Evolutionary conservation across 2,329 filamentous ascomycete species (phyloP), one percentile per base, ranked within the genome.

Genomic region (Emergomyces africanus): DNA sequence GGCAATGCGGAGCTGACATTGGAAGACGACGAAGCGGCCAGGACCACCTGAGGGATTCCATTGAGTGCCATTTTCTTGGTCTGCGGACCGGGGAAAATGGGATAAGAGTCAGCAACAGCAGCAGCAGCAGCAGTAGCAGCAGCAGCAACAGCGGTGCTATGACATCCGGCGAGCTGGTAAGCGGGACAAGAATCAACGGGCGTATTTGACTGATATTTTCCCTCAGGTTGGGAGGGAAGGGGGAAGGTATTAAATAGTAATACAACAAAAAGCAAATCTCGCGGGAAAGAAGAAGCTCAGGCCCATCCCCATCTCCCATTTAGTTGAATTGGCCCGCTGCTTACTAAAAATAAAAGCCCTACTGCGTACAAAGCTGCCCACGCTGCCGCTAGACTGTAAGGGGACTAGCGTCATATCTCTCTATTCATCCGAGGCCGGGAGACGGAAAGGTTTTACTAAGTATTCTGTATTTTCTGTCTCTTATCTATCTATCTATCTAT

Each of bases 1-100:
- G 54, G 42, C 54, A 61, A 61, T 64, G 63, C 59, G 65, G 58
- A 57, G 41, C 39, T 57, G 42, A 53, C 54, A 56, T 56, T 60
- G 54, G 58, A 53, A 33, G 60, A 51, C 25, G 60, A 62, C 54
- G 61, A 59, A 64, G 62, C 62, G 60, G 60, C 61, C 54, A 66
- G 58, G 59, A 66, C 62, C 60, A 62, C 61, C 59, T 67, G 66
- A 20, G 59, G 51, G 50, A 61, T 61, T 61, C 60, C 65, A 63
- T 64, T 63, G 41, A 55, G 54, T 51, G 65, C 62, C 66, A 68
- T 67, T 60, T 64, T 67, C 63, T n/a, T 58, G 61, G 61, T 60
- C 58, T 53, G 23, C 23, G 18, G 59, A 57, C 62, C 59, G 50
- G n/a, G n/a, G 58, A 61, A 59, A 51, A 59, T 15, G 49, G n/a